Evolutionary conservation across 2,329 filamentous ascomycete species (phyloP), one percentile per base, ranked within the genome.

Genomic region (Botrytis byssoidea): DNA sequence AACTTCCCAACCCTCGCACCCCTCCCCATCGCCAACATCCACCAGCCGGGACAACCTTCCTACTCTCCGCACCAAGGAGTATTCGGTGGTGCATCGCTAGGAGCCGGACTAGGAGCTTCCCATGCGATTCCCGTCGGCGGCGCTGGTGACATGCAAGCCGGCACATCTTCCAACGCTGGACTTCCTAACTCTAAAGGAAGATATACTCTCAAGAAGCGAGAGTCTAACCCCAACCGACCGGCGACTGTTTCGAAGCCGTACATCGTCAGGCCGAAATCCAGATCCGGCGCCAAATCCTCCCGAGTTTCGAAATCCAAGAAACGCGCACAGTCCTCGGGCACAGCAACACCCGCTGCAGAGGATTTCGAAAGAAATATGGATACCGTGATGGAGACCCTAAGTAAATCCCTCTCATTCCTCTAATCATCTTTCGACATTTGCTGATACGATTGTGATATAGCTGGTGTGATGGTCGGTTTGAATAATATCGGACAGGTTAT

Each of bases 171-270:
- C 46, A 6, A 0, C 2, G 22, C 4, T 1, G 48, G 25, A 51
- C 14, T n/a, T 14, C n/a, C 14, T 14, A 1, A 2, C 14, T 1
- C 51, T 0, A n/a, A n/a, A 9, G 2, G n/a, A 29, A n/a, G n/a
- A n/a, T 29, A 55, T n/a, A 18, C 5, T 18, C 14, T 55, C 2
- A 6, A 14, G 3, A 51, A n/a, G 10, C 48, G 48, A 2, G 48
- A 51, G 14, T 51, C 25, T 4, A 14, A n/a, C 25, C 2, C 1
- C 48, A 51, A n/a, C 3, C 10, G 3, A 14, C 14, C 48, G 48
- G 25, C 10, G 1, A 7, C 51, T 8, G 2, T n/a, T 8, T 8
- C 51, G 5, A 55, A 9, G 14, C 48, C 48, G 1, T 51, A 51
- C 2, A n/a, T 51, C 1, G 9, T 51, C 9, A 51, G 25, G 4